These are phyloP conservation scores for Podospora pseudoanserina DNA, from an alignment of 495 filamentous ascomycete species.

Conservation along the genomic window DNA sequence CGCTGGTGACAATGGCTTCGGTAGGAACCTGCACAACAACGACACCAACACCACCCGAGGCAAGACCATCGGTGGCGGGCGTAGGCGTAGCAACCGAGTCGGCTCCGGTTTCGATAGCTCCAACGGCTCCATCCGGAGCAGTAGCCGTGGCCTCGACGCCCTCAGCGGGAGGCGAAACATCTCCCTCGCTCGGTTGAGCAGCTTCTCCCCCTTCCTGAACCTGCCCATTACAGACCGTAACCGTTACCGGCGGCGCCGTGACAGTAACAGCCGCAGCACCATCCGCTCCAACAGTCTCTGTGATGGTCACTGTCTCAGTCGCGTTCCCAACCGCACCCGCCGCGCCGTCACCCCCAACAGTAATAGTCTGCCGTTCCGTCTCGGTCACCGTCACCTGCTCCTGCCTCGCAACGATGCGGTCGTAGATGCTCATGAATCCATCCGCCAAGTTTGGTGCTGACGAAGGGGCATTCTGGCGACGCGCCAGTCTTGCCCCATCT, in stretches of 20 bases:
- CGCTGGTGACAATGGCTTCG: constrained; percentile 21
- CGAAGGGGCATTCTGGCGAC: constrained; percentile 13
- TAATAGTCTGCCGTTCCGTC: constrained; percentile 35
- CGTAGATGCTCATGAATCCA: constrained; percentile 18
- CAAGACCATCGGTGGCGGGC: neutral
- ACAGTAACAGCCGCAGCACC: constrained; percentile 10
- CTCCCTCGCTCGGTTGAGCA: neutral
- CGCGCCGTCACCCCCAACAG: constrained; percentile 28
- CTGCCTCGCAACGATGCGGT: constrained; percentile 20
- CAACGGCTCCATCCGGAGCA: constrained; percentile 7
- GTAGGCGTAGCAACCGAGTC: neutral
- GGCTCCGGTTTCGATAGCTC: constrained; percentile 7
- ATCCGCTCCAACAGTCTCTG: constrained; percentile 13
- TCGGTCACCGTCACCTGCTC: constrained; percentile 36
- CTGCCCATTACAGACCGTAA: constrained; percentile 31
- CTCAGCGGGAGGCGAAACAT: constrained; percentile 6
- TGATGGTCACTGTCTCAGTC: constrained; percentile 28
- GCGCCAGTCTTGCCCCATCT: constrained; percentile 21
- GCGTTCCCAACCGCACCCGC: constrained; percentile 27
- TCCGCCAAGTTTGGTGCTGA: constrained; percentile 10
- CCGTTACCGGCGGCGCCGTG: constrained; percentile 38
- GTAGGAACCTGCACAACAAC: constrained; percentile 26
- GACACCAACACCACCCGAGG: constrained; percentile 31
- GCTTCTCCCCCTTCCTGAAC: constrained; percentile 20
- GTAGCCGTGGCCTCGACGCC: constrained; percentile 5